Percentiles rank a stretch among this genome's conserved stretches.
Evolutionary conservation across 108 stramenopile genomes (phyloP).

Genomic region (Halocafeteria seosinensis): DNA sequence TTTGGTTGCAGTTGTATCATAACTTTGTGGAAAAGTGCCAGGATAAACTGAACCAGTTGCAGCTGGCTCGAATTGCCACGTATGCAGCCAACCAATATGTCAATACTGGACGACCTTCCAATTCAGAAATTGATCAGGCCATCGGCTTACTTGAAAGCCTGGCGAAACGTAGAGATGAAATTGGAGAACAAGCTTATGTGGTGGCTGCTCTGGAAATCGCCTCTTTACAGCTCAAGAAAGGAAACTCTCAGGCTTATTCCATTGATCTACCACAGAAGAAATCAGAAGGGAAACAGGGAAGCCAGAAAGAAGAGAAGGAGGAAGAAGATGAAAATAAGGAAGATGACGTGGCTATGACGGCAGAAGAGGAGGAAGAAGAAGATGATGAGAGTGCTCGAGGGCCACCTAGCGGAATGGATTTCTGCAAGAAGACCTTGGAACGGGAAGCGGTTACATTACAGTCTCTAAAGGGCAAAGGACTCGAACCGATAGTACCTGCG

Average conservation of each 20-base stretch:
- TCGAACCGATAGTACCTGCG: slow-evolving; percentile 54
- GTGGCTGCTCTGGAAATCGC: slow-evolving; percentile 5
- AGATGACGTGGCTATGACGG: slow-evolving; percentile 4
- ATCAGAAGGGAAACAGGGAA: too few relatives aligned
- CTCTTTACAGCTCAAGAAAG: too few relatives aligned
- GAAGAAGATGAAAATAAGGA: too few relatives aligned
- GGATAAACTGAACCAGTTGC: slow-evolving; percentile 63
- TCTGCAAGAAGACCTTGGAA: too few relatives aligned
- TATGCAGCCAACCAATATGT: background rate
- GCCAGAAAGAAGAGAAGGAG: too few relatives aligned
- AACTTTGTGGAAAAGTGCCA: slow-evolving; percentile 33
- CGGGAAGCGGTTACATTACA: too few relatives aligned
- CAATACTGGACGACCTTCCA: background rate
- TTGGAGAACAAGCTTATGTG: slow-evolving; percentile 7
- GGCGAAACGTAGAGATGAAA: background rate
- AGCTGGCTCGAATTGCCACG: slow-evolving; percentile 59
- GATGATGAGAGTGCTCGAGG: slow-evolving; percentile 27
- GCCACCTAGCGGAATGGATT: slow-evolving; percentile 36
- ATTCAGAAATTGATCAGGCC: background rate
- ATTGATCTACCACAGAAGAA: too few relatives aligned
- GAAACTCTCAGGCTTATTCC: too few relatives aligned
- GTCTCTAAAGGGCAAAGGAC: slow-evolving; percentile 4
- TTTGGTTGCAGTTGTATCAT: slow-evolving; percentile 21
- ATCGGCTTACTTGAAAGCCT: slow-evolving; percentile 9
- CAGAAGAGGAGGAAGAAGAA: slow-evolving; percentile 37